phyloP scores from a whole-genome alignment of 805 yeast genomes.

The Lipomyces starkeyi region DNA sequence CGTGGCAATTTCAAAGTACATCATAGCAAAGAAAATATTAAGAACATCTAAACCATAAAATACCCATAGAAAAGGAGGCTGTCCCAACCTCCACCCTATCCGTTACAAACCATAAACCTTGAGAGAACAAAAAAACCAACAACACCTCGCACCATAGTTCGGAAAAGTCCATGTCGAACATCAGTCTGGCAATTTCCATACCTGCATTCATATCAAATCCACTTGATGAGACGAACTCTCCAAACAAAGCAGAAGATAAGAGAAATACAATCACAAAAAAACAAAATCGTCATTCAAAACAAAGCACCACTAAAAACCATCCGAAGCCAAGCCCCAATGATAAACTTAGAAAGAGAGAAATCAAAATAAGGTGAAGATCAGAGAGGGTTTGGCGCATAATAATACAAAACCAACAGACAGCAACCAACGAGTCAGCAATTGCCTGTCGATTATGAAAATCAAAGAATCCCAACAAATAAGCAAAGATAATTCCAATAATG shows the following conservation, averaged over 20 bases:
- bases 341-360: constrained; percentile 3
- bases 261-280: constrained; percentile 2
- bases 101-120: neutral
- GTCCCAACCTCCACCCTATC: neutral
- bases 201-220: constrained; percentile 4
- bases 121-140: constrained; percentile 15
- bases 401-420: neutral
- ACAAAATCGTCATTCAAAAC: constrained; percentile 5
- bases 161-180: neutral
- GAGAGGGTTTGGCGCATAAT: neutral
- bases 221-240: constrained; percentile 13
- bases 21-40: neutral
- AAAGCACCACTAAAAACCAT: neutral
- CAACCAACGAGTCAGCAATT: neutral
- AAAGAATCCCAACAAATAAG: neutral
- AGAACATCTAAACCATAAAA: neutral
- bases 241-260: constrained; percentile 10
- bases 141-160: neutral
- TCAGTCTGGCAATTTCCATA: constrained; percentile 4
- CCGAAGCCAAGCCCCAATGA: constrained; percentile 2
- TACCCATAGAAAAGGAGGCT: neutral
- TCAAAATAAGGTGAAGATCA: neutral
- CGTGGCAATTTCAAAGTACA: neutral
- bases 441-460: neutral
- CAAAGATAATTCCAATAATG: constrained; percentile 1